These are phyloP conservation scores for Aspergillus hiratsukae DNA, from an alignment of 2,329 filamentous ascomycete species.

Conservation along the genomic window DNA sequence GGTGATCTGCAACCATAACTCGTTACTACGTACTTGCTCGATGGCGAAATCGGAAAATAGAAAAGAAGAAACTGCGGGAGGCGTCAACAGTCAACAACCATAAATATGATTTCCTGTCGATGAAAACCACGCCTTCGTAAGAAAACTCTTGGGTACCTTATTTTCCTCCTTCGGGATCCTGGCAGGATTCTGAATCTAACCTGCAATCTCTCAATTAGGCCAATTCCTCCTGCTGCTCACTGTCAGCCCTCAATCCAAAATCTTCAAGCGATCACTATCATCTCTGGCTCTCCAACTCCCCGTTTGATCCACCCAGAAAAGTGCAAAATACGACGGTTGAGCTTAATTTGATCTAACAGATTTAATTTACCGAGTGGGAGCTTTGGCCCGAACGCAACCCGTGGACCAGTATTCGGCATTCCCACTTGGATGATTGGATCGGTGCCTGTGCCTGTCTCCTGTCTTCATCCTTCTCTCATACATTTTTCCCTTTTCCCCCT, in stretches of 20 bases:
- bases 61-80: slow-evolving; percentile 1
- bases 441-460: not conserved
- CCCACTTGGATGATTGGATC: slow-evolving; percentile 1
- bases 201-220: not conserved
- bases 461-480: slow-evolving; percentile 8
- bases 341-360: not conserved
- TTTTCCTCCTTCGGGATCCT: not conserved
- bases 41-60: not conserved
- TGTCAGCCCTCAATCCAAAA: too few species aligned
- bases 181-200: not conserved
- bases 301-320: not conserved
- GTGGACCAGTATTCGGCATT: slow-evolving; percentile 7
- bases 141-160: not conserved
- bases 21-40: not conserved
- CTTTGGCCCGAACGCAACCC: slow-evolving; percentile 3
- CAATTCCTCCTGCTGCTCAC: not conserved
- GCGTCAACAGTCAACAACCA: not conserved
- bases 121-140: not conserved
- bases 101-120: not conserved
- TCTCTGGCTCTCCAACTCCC: not conserved
- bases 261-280: not conserved
- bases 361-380: not conserved
- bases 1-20: slow-evolving; percentile 12
- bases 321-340: not conserved
- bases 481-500: slow-evolving; percentile 4